Evolutionary conservation across 2,329 filamentous ascomycete genomes (phyloP).

Genomic region (Fusarium caatingaense): DNA sequence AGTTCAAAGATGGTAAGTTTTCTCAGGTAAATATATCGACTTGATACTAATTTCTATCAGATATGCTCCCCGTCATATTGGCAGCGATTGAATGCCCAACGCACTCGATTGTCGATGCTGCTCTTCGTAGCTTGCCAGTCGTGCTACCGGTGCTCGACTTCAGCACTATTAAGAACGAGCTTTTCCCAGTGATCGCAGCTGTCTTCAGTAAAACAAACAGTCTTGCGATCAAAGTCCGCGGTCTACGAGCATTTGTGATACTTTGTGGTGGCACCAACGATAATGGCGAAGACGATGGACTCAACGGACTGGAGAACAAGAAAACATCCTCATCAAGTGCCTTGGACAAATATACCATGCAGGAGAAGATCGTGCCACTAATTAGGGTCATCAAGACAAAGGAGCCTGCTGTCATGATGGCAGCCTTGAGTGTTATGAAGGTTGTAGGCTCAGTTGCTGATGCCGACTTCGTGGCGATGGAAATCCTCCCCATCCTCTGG

Average conservation of each 20-base stretch:
- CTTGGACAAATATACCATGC: slow-evolving; percentile 96
- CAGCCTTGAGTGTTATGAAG: slow-evolving; percentile 83
- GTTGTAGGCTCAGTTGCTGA: slow-evolving; percentile 87
- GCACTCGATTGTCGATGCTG: slow-evolving; percentile 87
- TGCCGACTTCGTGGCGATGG: slow-evolving; percentile 90
- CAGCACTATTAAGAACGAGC: slow-evolving; percentile 94
- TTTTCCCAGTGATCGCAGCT: slow-evolving; percentile 89
- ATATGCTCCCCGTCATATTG: slow-evolving; percentile 87
- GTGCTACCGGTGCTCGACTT: slow-evolving; percentile 94
- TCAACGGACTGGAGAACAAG: slow-evolving; percentile 77
- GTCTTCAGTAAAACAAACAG: slow-evolving; percentile 96
- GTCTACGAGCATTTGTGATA: slow-evolving; percentile 88
- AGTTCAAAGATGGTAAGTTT: slow-evolving; percentile 88
- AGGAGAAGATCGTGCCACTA: slow-evolving; percentile 94
- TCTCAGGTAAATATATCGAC: slow-evolving; percentile 9
- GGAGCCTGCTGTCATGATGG: slow-evolving; percentile 97
- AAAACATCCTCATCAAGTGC: slow-evolving; percentile 78
- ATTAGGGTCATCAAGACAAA: slow-evolving; percentile 96
- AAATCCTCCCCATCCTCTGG: slow-evolving; percentile 91
- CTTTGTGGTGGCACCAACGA: slow-evolving; percentile 81
- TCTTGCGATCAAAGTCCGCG: slow-evolving; percentile 92
- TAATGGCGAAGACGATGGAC: slow-evolving; percentile 70
- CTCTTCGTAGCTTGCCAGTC: slow-evolving; percentile 79
- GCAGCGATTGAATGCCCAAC: slow-evolving; percentile 89
- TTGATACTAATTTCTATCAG: slow-evolving; percentile 55